A percentile compares a stretch with the other conserved stretches of the same genome.
These are phyloP conservation scores for Penicillium frequentans DNA, from an alignment of 2,329 filamentous ascomycete genomes.

Conservation along the genomic window DNA sequence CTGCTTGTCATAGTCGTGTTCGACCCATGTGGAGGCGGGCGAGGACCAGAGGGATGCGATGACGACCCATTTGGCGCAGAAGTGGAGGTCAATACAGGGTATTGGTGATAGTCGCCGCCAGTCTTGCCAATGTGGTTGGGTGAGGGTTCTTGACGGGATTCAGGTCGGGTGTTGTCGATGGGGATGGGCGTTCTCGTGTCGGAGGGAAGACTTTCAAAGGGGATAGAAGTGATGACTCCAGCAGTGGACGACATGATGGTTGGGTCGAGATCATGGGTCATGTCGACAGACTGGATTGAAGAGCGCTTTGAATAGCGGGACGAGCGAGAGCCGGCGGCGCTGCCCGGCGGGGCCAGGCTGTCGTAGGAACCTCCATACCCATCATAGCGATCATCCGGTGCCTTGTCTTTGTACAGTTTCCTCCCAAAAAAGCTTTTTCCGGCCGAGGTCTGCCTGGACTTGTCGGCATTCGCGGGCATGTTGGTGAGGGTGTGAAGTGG, in stretches of 20 bases:
- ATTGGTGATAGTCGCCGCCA: slow-evolving; percentile 81
- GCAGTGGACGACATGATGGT: slow-evolving; percentile 70
- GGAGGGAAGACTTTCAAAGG: slow-evolving; percentile 70
- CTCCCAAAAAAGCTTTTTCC: slow-evolving; percentile 85
- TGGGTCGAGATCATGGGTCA: slow-evolving; percentile 59
- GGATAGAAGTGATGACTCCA: slow-evolving; percentile 82
- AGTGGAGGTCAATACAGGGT: slow-evolving; percentile 69
- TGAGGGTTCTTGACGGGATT: slow-evolving; percentile 68
- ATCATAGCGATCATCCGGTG: slow-evolving; percentile 62
- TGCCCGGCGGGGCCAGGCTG: slow-evolving; percentile 62
- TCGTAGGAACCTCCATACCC: slow-evolving; percentile 58
- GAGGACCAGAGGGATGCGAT: slow-evolving; percentile 61
- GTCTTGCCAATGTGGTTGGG: slow-evolving; percentile 82
- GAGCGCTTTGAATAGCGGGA: slow-evolving; percentile 73
- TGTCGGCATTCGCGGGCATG: slow-evolving; percentile 68
- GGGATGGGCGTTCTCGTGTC: slow-evolving; percentile 70
- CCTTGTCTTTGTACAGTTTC: slow-evolving; percentile 72
- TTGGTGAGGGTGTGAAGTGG: slow-evolving; percentile 33
- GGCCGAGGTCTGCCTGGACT: slow-evolving; percentile 78
- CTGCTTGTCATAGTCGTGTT: slow-evolving; percentile 69
- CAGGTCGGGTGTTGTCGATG: slow-evolving; percentile 68
- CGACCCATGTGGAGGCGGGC: slow-evolving; percentile 58
- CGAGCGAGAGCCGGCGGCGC: slow-evolving; percentile 64
- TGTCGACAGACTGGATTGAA: slow-evolving; percentile 70
- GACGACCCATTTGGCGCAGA: slow-evolving; percentile 49